Evolutionary conservation across 192 early-diverging fungal species (phyloP), one percentile per base, ranked within the genome.

Genomic region (Coemansia sp.): DNA sequence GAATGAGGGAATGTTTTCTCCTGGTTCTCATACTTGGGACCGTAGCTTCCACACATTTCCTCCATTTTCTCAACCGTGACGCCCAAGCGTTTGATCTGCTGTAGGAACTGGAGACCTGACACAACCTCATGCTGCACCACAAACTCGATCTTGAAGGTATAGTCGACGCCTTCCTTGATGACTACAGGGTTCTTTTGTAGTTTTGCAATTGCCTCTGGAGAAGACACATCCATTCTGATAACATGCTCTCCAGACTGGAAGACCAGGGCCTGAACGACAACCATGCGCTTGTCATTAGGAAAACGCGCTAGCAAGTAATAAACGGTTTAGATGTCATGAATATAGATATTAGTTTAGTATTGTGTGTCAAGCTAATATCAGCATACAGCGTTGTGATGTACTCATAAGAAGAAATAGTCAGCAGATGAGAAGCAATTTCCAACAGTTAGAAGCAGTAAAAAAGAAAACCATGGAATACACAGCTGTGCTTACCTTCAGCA

Each of bases 31-130:
- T 75, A 57, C 49, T 84, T 82, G 34, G 97, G 95, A 32, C 95
- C 95, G 67, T 94, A 99, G 62, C 90, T 92, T 58, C 97, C 97
- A 69, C 96, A 86, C 95, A 99, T 97, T 68, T 95, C 92, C 68
- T 99, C 94, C 59, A 84, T 86, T 82, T 88, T 92, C 68, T 97
- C 97, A 27, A 97, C 92, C 84, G 69, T 50, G 26, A 95, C 78
- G n/a, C 90, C 90, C 63, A 76, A 69, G 73, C 94, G 87, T 86
- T 95, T 99, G 61, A 97, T 88, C 41, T 90, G 85, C 60, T 99
- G 97, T 68, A 94, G 71, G 83, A 95, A 97, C 80, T 93, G 96
- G 58, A 99, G 85, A 21, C 97, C 97, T 60, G 91, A 90, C 8
- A 99, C 90, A 28, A 99, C 90, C 58, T 97, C 94, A 73, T 94